Percentiles rank a stretch among this genome's conserved stretches.
phyloP scores from a whole-genome alignment of 2,329 filamentous ascomycete species.

The Trichoderma lentiforme region DNA sequence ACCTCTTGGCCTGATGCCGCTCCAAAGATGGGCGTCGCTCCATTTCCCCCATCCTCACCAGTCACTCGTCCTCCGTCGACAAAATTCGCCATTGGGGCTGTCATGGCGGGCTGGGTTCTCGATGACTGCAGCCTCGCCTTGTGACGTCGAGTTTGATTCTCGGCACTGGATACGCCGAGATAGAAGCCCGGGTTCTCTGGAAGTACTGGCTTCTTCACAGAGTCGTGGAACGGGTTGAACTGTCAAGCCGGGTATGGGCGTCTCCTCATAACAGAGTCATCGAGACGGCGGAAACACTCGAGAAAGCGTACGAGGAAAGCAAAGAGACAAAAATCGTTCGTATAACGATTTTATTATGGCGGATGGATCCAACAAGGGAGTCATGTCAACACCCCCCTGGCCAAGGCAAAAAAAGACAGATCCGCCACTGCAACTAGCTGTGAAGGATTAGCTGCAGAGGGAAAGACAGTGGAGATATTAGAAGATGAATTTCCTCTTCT shows the following conservation, averaged over 20 bases:
- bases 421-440: neutral
- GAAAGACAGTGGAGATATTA: neutral
- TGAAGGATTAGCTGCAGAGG: neutral
- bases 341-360: neutral
- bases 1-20: neutral
- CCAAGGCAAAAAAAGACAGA: constrained; percentile 1
- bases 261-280: neutral
- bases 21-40: neutral
- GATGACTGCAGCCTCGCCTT: neutral
- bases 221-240: neutral
- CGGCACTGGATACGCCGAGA: neutral
- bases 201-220: neutral
- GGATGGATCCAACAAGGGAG: neutral
- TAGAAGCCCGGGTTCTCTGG: neutral
- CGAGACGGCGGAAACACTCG: neutral
- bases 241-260: neutral
- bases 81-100: neutral
- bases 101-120: neutral
- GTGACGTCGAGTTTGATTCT: neutral
- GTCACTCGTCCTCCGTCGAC: neutral
- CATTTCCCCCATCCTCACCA: neutral
- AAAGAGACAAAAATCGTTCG: neutral
- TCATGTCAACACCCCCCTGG: constrained; percentile 6
- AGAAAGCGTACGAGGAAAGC: neutral
- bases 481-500: neutral